Conservation (phyloP, 345 rosid species). For the Eucalyptus sideroxylon region DNA sequence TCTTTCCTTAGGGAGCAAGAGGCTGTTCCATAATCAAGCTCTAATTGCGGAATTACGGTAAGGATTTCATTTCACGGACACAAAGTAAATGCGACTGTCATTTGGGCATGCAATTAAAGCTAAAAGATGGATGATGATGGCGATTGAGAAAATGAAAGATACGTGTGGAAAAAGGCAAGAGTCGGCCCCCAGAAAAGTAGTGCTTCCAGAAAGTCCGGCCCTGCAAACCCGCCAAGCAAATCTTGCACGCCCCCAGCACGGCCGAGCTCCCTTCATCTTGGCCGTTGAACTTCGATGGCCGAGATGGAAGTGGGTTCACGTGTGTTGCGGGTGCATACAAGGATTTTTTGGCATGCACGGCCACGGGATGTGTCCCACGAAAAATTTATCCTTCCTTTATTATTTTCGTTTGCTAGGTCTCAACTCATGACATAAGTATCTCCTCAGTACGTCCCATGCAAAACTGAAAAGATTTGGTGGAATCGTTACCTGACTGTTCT, state of each 20-base stretch:
- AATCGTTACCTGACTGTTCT: accelerated
- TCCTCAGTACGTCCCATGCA: background rate
- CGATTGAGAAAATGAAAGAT: background rate
- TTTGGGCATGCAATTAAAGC: background rate
- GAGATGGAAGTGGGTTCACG: background rate
- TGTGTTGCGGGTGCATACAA: background rate
- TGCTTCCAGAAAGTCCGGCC: background rate
- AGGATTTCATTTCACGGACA: background rate
- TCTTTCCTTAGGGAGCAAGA: background rate
- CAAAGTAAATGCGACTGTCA: background rate
- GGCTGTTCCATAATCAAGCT: background rate
- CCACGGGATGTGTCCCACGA: background rate
- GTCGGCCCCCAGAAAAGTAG: background rate
- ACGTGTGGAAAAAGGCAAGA: background rate
- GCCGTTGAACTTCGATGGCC: background rate
- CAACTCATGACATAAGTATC: background rate
- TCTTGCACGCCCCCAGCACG: background rate
- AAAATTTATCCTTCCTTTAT: background rate
- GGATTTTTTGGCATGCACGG: background rate
- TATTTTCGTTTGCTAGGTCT: background rate
- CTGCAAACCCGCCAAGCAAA: background rate
- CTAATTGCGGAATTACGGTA: background rate
- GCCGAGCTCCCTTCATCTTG: background rate
- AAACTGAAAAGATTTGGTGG: background rate
- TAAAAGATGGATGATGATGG: background rate